These are phyloP conservation scores for Citrus australasica DNA, from an alignment of 345 rosid genomes.

Conservation along the genomic window DNA sequence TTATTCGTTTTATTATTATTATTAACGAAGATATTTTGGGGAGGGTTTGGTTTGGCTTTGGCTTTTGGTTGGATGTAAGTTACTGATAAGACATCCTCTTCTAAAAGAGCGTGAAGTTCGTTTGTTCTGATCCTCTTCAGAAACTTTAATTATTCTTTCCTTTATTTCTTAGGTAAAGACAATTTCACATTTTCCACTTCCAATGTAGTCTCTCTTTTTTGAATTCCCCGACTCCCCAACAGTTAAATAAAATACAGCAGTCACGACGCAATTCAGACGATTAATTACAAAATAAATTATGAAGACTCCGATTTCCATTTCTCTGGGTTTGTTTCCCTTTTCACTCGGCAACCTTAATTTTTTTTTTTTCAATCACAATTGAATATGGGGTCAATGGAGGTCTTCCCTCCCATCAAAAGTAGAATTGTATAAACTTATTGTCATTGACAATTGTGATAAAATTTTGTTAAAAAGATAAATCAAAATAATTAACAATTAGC, in stretches of 20 bases:
- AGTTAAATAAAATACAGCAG: background rate
- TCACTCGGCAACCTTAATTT: too few relatives aligned
- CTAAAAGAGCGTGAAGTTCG: background rate
- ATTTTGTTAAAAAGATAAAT: background rate
- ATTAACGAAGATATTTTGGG: background rate
- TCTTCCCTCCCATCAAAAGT: background rate
- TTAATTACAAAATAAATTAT: background rate
- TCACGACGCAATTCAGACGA: too few relatives aligned
- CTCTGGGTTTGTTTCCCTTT: background rate
- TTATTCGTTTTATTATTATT: background rate
- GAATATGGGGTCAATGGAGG: background rate
- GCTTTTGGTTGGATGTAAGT: background rate
- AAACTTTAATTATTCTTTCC: background rate
- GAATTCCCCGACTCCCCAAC: background rate
- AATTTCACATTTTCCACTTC: slow-evolving; percentile 4
- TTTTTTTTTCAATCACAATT: too few relatives aligned
- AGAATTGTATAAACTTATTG: background rate
- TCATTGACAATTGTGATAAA: background rate
- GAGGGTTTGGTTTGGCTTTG: background rate
- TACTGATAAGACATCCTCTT: background rate
- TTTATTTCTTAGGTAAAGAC: slow-evolving; percentile 5
- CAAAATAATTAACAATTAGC: background rate
- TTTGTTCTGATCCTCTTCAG: background rate
- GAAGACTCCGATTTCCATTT: background rate
- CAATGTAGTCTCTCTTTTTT: background rate